Percentiles rank a stretch among this genome's conserved stretches.
phyloP scores from a whole-genome alignment of 2,329 filamentous ascomycete species.

The Bertia moriformis region DNA sequence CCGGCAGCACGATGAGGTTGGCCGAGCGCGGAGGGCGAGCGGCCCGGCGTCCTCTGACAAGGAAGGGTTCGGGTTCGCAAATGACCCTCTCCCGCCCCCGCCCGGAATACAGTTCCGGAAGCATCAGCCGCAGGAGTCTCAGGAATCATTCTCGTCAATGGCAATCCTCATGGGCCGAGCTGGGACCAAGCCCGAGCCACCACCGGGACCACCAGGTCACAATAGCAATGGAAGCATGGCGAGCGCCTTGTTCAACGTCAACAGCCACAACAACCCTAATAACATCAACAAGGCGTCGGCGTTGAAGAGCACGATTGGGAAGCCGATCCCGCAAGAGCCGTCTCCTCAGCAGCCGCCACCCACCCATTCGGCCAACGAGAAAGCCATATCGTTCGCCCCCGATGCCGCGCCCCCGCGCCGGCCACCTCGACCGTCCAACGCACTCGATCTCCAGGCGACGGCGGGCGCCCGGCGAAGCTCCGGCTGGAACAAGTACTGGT shows the following conservation, averaged over 20 bases:
- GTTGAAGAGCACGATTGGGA: slow-evolving; percentile 48
- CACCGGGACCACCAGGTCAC: slow-evolving; percentile 38
- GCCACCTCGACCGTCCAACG: slow-evolving; percentile 15
- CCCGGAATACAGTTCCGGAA: too few species aligned
- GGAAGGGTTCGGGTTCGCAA: neutral
- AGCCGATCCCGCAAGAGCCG: slow-evolving; percentile 36
- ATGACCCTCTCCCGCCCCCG: too few species aligned
- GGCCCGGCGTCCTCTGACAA: neutral
- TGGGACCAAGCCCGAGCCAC: slow-evolving; percentile 28
- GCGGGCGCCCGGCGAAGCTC: slow-evolving; percentile 51
- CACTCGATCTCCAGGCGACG: slow-evolving; percentile 20
- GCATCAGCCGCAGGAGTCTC: neutral
- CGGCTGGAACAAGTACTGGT: slow-evolving; percentile 68
- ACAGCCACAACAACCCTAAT: too few species aligned
- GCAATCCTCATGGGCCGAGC: slow-evolving; percentile 52
- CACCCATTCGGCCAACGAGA: slow-evolving; percentile 26
- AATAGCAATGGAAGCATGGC: slow-evolving; percentile 34
- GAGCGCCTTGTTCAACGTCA: slow-evolving; percentile 43
- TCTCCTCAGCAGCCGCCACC: slow-evolving; percentile 13
- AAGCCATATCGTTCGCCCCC: slow-evolving; percentile 22
- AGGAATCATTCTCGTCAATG: slow-evolving; percentile 42
- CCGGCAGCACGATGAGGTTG: neutral
- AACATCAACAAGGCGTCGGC: too few species aligned
- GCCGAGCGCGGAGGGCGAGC: neutral
- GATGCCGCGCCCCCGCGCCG: slow-evolving; percentile 16